Conservation (phyloP, 1,284 basidiomycete genomes). For the Puccinia novopanici region DNA sequence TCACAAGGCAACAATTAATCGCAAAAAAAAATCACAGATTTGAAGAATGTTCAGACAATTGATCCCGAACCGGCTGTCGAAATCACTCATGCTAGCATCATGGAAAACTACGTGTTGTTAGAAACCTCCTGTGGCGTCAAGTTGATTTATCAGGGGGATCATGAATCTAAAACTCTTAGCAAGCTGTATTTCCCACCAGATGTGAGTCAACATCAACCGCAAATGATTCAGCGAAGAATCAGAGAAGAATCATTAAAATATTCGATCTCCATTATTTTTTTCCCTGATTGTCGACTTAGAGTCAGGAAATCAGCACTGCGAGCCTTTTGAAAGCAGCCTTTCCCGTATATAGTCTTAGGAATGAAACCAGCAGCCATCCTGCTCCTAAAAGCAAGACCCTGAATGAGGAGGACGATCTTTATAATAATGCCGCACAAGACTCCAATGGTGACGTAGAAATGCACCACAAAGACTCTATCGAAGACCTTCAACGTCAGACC, state of each 20-base stretch:
- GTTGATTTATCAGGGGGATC: slow-evolving; percentile 37
- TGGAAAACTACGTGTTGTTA: slow-evolving; percentile 35
- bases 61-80: slow-evolving; percentile 29
- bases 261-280: neutral
- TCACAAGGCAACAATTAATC: neutral
- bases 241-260: neutral
- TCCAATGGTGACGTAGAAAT: slow-evolving; percentile 32
- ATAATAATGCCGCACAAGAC: neutral
- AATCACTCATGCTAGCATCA: slow-evolving; percentile 23
- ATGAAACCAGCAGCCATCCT: neutral
- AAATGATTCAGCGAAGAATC: neutral
- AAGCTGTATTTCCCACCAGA: slow-evolving; percentile 31
- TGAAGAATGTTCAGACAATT: slow-evolving; percentile 34
- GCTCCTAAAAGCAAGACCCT: neutral
- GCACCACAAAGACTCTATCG: neutral
- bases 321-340: slow-evolving; percentile 26
- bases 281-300: slow-evolving; percentile 8
- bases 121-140: slow-evolving; percentile 26
- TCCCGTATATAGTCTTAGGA: slow-evolving; percentile 16
- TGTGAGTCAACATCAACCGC: slow-evolving; percentile 6
- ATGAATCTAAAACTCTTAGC: slow-evolving; percentile 37
- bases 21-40: neutral
- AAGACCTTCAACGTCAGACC: neutral
- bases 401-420: slow-evolving; percentile 27
- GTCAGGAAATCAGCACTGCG: neutral